These are phyloP conservation scores for Iberis pinnata DNA, from an alignment of 345 rosid genomes.

Conservation along the genomic window DNA sequence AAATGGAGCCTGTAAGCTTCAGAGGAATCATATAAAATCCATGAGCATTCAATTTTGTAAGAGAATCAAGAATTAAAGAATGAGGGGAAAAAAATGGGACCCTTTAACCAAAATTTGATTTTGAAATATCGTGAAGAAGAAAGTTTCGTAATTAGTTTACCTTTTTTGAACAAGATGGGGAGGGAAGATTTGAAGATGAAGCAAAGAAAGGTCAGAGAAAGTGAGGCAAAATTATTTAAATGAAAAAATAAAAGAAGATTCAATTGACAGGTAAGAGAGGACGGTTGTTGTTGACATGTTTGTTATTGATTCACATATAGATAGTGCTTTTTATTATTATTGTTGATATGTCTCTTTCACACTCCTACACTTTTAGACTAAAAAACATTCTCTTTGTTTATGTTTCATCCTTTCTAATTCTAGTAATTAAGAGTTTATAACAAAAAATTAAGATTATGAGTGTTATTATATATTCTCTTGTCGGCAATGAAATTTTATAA, in stretches of 20 bases:
- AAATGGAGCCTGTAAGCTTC: slow-evolving; percentile 25
- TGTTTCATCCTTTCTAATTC: slow-evolving; percentile 11
- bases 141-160: slow-evolving; percentile 16
- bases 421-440: neutral
- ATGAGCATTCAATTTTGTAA: slow-evolving; percentile 26
- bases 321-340: slow-evolving; percentile 3
- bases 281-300: slow-evolving; percentile 33
- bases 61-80: slow-evolving; percentile 28
- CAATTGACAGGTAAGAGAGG: slow-evolving; percentile 21
- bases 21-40: slow-evolving; percentile 22
- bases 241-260: slow-evolving; percentile 6
- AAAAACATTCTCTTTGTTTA: slow-evolving; percentile 29
- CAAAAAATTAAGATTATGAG: neutral
- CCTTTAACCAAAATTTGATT: slow-evolving; percentile 32
- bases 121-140: slow-evolving; percentile 30
- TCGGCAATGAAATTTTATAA: too few species aligned
- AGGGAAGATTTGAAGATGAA: slow-evolving; percentile 37
- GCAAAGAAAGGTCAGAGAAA: slow-evolving; percentile 30
- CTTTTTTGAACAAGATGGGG: slow-evolving; percentile 27
- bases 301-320: slow-evolving; percentile 27
- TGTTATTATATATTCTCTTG: too few species aligned
- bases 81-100: slow-evolving; percentile 25
- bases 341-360: slow-evolving; percentile 33
- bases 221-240: slow-evolving; percentile 30
- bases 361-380: slow-evolving; percentile 22